Conservation (phyloP, 352 stramenopile genomes). For the Globisporangium viniferum region DNA sequence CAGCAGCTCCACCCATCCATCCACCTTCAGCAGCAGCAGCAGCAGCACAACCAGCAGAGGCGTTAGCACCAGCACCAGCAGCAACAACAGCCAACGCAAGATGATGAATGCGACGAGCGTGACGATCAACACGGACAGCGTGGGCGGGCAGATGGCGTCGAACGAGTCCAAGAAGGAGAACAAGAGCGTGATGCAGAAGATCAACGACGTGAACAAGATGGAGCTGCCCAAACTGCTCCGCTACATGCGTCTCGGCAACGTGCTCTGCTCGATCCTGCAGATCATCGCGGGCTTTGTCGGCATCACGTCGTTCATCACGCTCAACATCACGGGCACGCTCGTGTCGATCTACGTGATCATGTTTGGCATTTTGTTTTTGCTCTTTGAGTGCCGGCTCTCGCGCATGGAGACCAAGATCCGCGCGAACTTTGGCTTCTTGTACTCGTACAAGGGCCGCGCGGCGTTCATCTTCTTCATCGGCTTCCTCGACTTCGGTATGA, state of each 20-base stretch:
- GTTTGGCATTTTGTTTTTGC: constrained; percentile 82
- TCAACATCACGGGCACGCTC: constrained; percentile 87
- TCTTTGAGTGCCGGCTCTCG: constrained; percentile 86
- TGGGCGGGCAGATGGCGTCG: constrained; percentile 50
- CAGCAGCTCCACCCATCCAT: not conserved
- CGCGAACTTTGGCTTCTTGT: constrained; percentile 85
- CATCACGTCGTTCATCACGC: constrained; percentile 85
- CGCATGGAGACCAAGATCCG: constrained; percentile 83
- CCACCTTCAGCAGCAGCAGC: not conserved
- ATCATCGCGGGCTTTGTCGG: constrained; percentile 78
- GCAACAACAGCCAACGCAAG: not conserved
- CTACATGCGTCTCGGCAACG: constrained; percentile 85
- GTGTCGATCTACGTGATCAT: constrained; percentile 90
- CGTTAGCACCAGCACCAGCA: not conserved
- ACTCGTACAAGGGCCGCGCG: constrained; percentile 84
- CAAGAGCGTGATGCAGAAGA: constrained; percentile 71
- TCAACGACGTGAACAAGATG: constrained; percentile 90
- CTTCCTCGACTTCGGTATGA: constrained; percentile 87
- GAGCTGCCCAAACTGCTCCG: constrained; percentile 84
- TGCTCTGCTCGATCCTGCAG: constrained; percentile 79
- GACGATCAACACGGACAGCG: constrained; percentile 77
- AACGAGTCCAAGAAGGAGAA: constrained; percentile 62
- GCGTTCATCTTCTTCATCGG: constrained; percentile 90
- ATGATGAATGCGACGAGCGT: constrained; percentile 81
- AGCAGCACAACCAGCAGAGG: not conserved